A percentile compares a stretch with the other conserved stretches of the same genome.
Evolutionary conservation across 2,329 filamentous ascomycete species (phyloP).

Genomic region (Ophiostoma pallidulum): DNA sequence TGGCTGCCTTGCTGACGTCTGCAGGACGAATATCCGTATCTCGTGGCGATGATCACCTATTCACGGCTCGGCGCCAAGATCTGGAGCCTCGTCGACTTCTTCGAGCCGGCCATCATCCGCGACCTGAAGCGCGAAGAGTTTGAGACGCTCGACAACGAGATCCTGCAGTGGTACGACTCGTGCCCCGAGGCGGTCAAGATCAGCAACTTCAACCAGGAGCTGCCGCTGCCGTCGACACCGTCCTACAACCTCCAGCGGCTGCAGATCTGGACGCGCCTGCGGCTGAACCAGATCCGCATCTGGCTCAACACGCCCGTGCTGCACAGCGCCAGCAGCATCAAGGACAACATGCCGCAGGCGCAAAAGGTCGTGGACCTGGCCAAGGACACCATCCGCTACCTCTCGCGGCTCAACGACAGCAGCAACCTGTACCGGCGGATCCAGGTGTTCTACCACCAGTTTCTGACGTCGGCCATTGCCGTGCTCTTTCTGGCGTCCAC

Average conservation of each 20-base stretch:
- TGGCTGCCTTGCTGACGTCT: too few species aligned
- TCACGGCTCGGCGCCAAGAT: slow-evolving; percentile 76
- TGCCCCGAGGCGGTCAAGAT: slow-evolving; percentile 53
- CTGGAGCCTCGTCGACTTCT: slow-evolving; percentile 69
- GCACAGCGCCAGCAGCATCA: slow-evolving; percentile 75
- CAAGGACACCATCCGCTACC: slow-evolving; percentile 65
- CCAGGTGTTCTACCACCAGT: slow-evolving; percentile 74
- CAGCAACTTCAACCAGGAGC: slow-evolving; percentile 48
- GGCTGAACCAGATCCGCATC: slow-evolving; percentile 58
- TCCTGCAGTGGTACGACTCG: slow-evolving; percentile 76
- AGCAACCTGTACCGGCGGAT: slow-evolving; percentile 61
- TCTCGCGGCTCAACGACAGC: slow-evolving; percentile 61
- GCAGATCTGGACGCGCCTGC: slow-evolving; percentile 74
- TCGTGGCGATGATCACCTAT: slow-evolving; percentile 78
- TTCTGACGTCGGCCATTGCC: slow-evolving; percentile 63
- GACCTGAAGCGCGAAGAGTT: slow-evolving; percentile 66
- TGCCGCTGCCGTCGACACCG: slow-evolving; percentile 41
- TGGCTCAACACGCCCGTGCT: slow-evolving; percentile 75
- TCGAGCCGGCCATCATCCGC: slow-evolving; percentile 49
- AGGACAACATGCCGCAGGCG: slow-evolving; percentile 63
- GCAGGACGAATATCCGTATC: slow-evolving; percentile 56
- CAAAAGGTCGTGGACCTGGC: slow-evolving; percentile 65
- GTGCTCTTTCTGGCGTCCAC: slow-evolving; percentile 69
- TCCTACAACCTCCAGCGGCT: slow-evolving; percentile 62
- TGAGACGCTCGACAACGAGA: slow-evolving; percentile 70